Percentiles rank a stretch among this genome's conserved stretches.
Evolutionary conservation across 2,329 filamentous ascomycete genomes (phyloP).

Genomic region (Aureobasidium sp.): DNA sequence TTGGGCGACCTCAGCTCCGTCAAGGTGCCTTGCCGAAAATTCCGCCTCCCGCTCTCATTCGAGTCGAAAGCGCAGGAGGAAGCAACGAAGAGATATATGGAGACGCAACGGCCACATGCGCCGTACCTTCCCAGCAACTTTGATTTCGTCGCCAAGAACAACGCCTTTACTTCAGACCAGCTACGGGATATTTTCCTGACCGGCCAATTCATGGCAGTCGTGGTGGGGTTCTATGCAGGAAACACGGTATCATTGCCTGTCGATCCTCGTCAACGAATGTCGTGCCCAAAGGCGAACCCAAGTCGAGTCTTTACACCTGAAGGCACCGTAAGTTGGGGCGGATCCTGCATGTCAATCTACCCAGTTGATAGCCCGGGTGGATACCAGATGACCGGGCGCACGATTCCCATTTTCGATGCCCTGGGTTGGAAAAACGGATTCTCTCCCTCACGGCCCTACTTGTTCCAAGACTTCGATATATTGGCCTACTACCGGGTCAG

Average conservation of each 20-base stretch:
- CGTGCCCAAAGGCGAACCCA: slow-evolving; percentile 49
- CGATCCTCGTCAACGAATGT: slow-evolving; percentile 45
- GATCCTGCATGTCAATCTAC: slow-evolving; percentile 47
- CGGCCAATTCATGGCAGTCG: slow-evolving; percentile 44
- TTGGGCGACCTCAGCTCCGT: slow-evolving; percentile 34
- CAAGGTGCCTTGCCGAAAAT: slow-evolving; percentile 35
- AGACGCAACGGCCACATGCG: slow-evolving; percentile 53
- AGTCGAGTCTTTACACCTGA: slow-evolving; percentile 49
- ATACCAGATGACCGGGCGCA: slow-evolving; percentile 45
- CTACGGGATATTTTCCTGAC: slow-evolving; percentile 45
- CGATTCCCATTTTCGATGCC: slow-evolving; percentile 47
- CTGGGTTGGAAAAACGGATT: slow-evolving; percentile 46
- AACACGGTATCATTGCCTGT: slow-evolving; percentile 43
- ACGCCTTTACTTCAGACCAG: slow-evolving; percentile 43
- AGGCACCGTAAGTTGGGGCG: slow-evolving; percentile 49
- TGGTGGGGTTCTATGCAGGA: slow-evolving; percentile 49
- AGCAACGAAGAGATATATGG: slow-evolving; percentile 52
- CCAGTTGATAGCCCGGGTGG: slow-evolving; percentile 50
- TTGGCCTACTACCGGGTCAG: slow-evolving; percentile 47
- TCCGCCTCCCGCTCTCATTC: slow-evolving; percentile 37
- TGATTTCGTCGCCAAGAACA: slow-evolving; percentile 49
- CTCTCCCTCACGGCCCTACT: slow-evolving; percentile 39
- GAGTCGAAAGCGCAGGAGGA: slow-evolving; percentile 37
- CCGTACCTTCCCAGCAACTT: slow-evolving; percentile 56
- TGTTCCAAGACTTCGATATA: slow-evolving; percentile 51